These are phyloP conservation scores for Ophiosphaerella narmari DNA, from an alignment of 2,329 filamentous ascomycete genomes.

Conservation along the genomic window DNA sequence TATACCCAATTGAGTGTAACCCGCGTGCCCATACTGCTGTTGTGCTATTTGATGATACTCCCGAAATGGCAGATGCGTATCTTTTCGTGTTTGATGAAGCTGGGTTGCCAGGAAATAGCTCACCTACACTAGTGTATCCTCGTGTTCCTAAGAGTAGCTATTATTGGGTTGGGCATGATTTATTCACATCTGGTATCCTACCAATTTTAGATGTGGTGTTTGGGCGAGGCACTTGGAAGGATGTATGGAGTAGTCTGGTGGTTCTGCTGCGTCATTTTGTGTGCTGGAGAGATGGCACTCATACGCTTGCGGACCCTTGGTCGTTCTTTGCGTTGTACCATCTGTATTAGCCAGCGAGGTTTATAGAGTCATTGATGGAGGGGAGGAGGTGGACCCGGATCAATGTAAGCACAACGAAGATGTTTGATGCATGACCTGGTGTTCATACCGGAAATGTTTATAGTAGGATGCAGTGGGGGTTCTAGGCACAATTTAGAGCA, in stretches of 20 bases:
- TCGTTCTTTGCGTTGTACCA: constrained; percentile 59
- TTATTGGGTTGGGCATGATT: constrained; percentile 72
- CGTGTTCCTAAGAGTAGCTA: constrained; percentile 40
- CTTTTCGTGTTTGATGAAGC: constrained; percentile 28
- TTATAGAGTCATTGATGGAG: constrained; percentile 52
- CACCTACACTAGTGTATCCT: constrained; percentile 19
- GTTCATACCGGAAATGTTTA: not conserved
- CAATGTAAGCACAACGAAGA: constrained; percentile 70
- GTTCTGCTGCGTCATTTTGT: constrained; percentile 50
- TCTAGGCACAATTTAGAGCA: too few species aligned
- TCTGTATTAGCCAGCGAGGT: constrained; percentile 59
- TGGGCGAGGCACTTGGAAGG: constrained; percentile 17
- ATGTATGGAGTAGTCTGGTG: constrained; percentile 27
- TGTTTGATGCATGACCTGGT: constrained; percentile 49
- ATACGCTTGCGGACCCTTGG: constrained; percentile 54
- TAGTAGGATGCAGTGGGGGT: not conserved
- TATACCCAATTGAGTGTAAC: constrained; percentile 75
- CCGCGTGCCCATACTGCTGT: constrained; percentile 71
- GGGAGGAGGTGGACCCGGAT: constrained; percentile 63
- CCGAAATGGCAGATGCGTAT: constrained; percentile 35
- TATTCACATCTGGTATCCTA: constrained; percentile 56
- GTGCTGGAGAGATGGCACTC: constrained; percentile 57
- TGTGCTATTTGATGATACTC: constrained; percentile 58
- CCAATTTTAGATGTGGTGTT: constrained; percentile 36
- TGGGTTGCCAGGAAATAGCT: constrained; percentile 1